Conservation (phyloP, 805 yeast genomes). For the Saturnispora ahearnii region DNA sequence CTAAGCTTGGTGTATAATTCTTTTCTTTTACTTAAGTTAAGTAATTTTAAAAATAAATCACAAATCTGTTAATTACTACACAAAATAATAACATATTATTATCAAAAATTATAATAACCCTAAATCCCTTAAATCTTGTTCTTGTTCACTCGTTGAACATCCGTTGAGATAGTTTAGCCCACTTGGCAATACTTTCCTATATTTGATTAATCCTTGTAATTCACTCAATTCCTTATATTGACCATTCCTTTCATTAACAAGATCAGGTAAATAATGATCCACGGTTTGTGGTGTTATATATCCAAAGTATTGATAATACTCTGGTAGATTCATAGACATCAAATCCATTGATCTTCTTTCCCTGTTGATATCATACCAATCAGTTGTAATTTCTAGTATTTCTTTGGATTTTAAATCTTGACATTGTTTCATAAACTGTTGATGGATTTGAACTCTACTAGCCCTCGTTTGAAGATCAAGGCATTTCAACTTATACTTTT, state of each 20-base stretch:
- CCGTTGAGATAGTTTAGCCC: slow-evolving; percentile 59
- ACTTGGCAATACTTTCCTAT: slow-evolving; percentile 55
- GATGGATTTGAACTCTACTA: slow-evolving; percentile 70
- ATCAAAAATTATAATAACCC: slow-evolving; percentile 27
- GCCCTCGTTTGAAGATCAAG: slow-evolving; percentile 77
- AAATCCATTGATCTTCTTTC: slow-evolving; percentile 80
- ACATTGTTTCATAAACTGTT: slow-evolving; percentile 60
- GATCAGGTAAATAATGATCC: slow-evolving; percentile 28
- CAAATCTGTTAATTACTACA: slow-evolving; percentile 1
- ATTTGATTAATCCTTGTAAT: slow-evolving; percentile 55
- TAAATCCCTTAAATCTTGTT: slow-evolving; percentile 63
- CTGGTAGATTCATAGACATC: slow-evolving; percentile 43
- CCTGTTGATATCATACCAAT: slow-evolving; percentile 87
- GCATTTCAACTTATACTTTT: slow-evolving; percentile 63
- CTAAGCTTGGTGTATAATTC: slow-evolving; percentile 19
- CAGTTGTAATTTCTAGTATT: slow-evolving; percentile 64
- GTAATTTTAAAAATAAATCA: neutral
- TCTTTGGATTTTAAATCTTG: slow-evolving; percentile 59
- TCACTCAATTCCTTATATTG: slow-evolving; percentile 61
- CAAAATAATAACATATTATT: neutral
- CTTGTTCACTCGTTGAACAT: slow-evolving; percentile 63
- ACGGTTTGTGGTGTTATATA: slow-evolving; percentile 21
- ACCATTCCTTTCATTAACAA: slow-evolving; percentile 60
- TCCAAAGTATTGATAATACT: slow-evolving; percentile 29
- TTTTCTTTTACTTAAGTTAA: slow-evolving; percentile 1